Evolutionary conservation across 192 early-diverging fungal genomes (phyloP).

Genomic region (Umbelopsis sp.): DNA sequence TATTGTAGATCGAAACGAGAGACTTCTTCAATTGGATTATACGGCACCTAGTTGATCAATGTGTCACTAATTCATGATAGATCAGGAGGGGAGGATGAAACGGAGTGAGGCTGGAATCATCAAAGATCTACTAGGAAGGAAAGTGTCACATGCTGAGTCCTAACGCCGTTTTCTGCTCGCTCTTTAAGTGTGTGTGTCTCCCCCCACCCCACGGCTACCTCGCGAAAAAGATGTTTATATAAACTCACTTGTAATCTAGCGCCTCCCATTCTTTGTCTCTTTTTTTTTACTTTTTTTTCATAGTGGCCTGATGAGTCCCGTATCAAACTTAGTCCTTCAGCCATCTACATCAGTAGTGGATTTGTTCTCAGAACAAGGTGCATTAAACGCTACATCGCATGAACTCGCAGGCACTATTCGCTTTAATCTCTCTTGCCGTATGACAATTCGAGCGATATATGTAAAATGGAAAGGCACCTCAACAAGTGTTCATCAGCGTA

Average conservation of each 20-base stretch:
- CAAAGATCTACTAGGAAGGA: neutral
- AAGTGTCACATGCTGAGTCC: constrained; percentile 6
- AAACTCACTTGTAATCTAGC: neutral
- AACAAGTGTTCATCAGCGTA: constrained; percentile 6
- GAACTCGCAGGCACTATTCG: neutral
- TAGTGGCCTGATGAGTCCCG: constrained; percentile 3
- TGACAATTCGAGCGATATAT: constrained; percentile 4
- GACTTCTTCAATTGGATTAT: too few species aligned
- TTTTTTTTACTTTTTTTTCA: neutral
- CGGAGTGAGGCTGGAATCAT: neutral
- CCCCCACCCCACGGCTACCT: neutral
- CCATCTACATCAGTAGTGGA: neutral
- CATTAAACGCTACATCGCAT: constrained; percentile 8
- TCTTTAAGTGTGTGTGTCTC: neutral
- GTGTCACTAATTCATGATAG: too few species aligned
- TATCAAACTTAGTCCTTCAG: neutral
- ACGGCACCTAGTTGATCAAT: too few species aligned
- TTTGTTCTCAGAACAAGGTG: constrained; percentile 16
- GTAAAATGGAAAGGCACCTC: constrained; percentile 5
- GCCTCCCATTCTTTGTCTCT: neutral
- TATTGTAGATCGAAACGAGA: too few species aligned
- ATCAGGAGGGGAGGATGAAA: neutral
- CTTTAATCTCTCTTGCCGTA: neutral
- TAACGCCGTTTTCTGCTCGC: neutral
- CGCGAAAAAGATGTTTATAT: neutral